Evolutionary conservation across 805 yeast species (phyloP).

Genomic region (Wickerhamiella allomyrinae): DNA sequence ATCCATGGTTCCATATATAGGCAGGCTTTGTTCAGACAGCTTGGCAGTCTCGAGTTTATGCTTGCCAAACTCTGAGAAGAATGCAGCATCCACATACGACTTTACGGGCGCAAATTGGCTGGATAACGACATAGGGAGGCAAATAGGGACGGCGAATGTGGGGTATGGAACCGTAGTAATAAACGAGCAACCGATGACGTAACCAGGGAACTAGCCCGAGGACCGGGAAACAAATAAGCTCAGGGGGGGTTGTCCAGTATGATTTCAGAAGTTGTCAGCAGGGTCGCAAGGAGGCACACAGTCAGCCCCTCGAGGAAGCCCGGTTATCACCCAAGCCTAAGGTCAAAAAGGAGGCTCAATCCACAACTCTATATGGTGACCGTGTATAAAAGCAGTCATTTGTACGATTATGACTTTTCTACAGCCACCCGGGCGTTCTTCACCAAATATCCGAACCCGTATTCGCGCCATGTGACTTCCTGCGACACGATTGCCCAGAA

Average conservation of each 20-base stretch:
- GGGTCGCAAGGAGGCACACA: too few relatives aligned
- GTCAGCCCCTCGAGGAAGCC: not conserved
- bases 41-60: slow-evolving; percentile 61
- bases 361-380: slow-evolving; percentile 39
- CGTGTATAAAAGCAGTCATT: slow-evolving; percentile 40
- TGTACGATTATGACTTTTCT: slow-evolving; percentile 45
- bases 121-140: not conserved
- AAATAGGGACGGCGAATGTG: not conserved
- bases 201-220: too few relatives aligned
- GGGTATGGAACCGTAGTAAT: too few relatives aligned
- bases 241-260: too few relatives aligned
- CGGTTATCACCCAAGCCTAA: not conserved
- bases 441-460: slow-evolving; percentile 63
- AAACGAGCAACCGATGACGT: too few relatives aligned
- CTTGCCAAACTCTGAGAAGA: slow-evolving; percentile 62
- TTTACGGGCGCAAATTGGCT: slow-evolving; percentile 34
- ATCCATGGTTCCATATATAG: slow-evolving; percentile 28
- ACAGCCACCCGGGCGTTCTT: slow-evolving; percentile 68
- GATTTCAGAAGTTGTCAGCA: too few relatives aligned
- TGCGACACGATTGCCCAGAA: slow-evolving; percentile 57
- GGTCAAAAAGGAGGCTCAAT: not conserved
- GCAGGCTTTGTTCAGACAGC: slow-evolving; percentile 36
- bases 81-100: slow-evolving; percentile 75
- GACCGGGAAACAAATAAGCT: too few relatives aligned
- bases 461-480: slow-evolving; percentile 69